These are phyloP conservation scores for Oropetium thomaeum DNA, from an alignment of 176 grass and related monocot genomes.

Conservation along the genomic window DNA sequence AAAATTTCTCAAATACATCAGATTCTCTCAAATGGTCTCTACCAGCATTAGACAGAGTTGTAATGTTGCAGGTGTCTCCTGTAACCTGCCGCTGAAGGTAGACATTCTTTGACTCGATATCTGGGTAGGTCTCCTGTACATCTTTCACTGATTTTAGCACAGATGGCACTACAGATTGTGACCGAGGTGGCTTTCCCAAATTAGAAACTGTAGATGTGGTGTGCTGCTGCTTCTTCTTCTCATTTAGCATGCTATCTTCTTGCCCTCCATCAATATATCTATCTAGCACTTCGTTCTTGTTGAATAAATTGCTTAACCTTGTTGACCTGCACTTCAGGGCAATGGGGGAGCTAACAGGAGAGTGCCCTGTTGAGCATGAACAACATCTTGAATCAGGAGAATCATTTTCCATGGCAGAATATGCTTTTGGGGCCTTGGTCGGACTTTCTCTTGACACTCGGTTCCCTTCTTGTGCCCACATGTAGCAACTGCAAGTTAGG, in stretches of 20 bases:
- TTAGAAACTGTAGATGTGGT: constrained; percentile 36
- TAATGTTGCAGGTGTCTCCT: constrained; percentile 16
- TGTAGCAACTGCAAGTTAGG: constrained; percentile 37
- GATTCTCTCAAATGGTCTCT: constrained; percentile 7
- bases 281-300: constrained; percentile 57
- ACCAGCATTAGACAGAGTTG: constrained; percentile 11
- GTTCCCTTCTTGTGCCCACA: constrained; percentile 42
- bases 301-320: constrained; percentile 40
- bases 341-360: constrained; percentile 51
- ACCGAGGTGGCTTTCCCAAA: constrained; percentile 60
- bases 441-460: constrained; percentile 24
- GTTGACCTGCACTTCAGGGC: constrained; percentile 44
- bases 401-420: constrained; percentile 33
- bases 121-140: constrained; percentile 19
- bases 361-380: constrained; percentile 53
- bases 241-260: constrained; percentile 28
- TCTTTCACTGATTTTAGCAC: constrained; percentile 38
- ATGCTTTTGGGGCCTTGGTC: neutral
- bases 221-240: constrained; percentile 30
- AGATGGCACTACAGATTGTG: constrained; percentile 43
- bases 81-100: constrained; percentile 8
- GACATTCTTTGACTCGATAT: constrained; percentile 26
- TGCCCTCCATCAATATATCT: constrained; percentile 70
- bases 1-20: constrained; percentile 35
- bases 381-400: constrained; percentile 59